phyloP scores from a whole-genome alignment of 148 eudicot species.

The Chenopodium formosanum region DNA sequence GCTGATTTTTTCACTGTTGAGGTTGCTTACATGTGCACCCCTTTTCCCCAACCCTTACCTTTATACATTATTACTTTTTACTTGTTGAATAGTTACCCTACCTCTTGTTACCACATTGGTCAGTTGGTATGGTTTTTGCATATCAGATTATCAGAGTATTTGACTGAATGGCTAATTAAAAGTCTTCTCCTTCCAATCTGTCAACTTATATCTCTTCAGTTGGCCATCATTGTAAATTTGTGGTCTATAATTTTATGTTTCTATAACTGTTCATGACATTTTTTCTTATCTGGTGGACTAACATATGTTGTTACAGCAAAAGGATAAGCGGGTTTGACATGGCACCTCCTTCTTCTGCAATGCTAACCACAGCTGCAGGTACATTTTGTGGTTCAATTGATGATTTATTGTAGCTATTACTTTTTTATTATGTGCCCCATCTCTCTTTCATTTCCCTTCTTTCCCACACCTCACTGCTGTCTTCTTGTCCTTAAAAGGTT shows the following conservation, averaged over 20 bases:
- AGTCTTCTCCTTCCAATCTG: not conserved
- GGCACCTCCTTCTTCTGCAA: conserved; percentile 95
- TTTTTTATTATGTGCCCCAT: not conserved
- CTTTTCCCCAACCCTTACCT: not conserved
- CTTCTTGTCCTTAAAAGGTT: not conserved
- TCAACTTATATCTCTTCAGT: not conserved
- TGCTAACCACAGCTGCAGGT: conserved; percentile 76
- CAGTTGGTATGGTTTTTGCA: not conserved
- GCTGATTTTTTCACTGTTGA: not conserved
- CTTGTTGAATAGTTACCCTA: no score
- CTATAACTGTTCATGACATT: not conserved
- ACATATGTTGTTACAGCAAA: conserved; percentile 61
- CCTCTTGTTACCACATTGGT: no score
- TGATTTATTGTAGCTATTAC: not conserved
- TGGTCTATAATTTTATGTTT: not conserved
- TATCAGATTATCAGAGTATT: not conserved
- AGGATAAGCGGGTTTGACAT: conserved; percentile 97
- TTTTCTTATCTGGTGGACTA: conserved; percentile 1
- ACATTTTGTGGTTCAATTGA: conserved; percentile 16
- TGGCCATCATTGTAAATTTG: not conserved
- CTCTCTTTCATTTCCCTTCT: not conserved
- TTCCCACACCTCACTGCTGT: not conserved
- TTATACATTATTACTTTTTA: no score
- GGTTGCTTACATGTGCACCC: not conserved
- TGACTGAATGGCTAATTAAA: not conserved